Evolutionary conservation across 257 asterid species (phyloP), one percentile per base, ranked within the genome.

Genomic region (Leonotis leonurus): DNA sequence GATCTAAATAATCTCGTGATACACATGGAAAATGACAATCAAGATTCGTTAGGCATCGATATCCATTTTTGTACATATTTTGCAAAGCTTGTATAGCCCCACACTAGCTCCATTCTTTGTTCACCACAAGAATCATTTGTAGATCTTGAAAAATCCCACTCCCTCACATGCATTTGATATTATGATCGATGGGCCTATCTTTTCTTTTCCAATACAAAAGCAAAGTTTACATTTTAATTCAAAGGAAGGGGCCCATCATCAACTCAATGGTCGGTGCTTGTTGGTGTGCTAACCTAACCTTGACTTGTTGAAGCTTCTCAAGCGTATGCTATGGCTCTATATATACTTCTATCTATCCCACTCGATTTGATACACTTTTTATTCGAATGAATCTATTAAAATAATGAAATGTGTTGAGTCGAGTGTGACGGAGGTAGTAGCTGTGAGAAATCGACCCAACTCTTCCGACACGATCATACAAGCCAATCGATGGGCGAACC

Each of bases 171-270:
- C 43, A 64, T 52, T 32, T 41, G 20, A 32, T 56, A 66, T 55
- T 57, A 32, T 57, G 12, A 58, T 46, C 4, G 1, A 20, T 32
- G 56, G 45, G 33, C 52, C 44, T 14, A 9, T 27, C 5, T 39
- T 39, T n/a, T 41, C 14, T 5, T 0, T 1, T 2, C 0, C 2
- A 24, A 12, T 10, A 4, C 0, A 24, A 21, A 26, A 51, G 4
- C 16, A 33, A 52, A 61, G 33, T 64, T 70, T 61, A 54, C 43
- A 54, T 41, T 22, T 41, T 56, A 52, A 61, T 69, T 62, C 27
- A 62, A 43, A 69, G 40, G n/a, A n/a, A n/a, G 26, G 60, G 73
- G 49, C 49, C 68, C 56, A 68, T 60, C 56, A 68, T 60, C 56
- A 51, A 51, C 17, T 24, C 32, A 14, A 5, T 52, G 63, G 58